Percentiles rank a stretch among this genome's conserved stretches.
Evolutionary conservation across 495 filamentous ascomycete species (phyloP).

Genomic region (Podospora anserina): DNA sequence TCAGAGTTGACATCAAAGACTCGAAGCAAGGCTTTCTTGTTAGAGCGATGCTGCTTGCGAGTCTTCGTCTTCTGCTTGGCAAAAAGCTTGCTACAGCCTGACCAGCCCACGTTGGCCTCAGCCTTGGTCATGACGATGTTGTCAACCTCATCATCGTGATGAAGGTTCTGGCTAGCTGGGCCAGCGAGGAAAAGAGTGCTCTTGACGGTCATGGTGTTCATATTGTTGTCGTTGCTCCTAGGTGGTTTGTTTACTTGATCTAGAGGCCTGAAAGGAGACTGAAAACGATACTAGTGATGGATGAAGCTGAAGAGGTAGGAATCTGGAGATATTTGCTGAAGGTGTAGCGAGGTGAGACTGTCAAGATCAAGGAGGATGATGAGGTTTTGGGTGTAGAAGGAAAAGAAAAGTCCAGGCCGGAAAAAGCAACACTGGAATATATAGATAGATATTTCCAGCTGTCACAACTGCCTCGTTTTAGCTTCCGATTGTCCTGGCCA

Average conservation of each 20-base stretch:
- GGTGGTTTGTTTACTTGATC: neutral
- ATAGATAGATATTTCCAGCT: neutral
- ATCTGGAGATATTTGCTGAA: neutral
- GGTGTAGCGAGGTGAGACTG: neutral
- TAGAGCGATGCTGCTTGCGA: neutral
- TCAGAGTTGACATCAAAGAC: neutral
- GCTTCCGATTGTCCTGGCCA: neutral
- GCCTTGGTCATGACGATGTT: neutral
- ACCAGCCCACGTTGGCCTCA: neutral
- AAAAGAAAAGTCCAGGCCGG: neutral
- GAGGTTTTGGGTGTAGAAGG: neutral
- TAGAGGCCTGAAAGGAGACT: neutral
- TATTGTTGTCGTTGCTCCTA: neutral
- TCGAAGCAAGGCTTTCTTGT: neutral
- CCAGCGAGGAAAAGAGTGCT: neutral
- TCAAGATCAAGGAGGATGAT: neutral
- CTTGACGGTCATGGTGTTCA: neutral
- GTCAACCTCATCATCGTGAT: slow-evolving; percentile 1
- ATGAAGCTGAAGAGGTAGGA: neutral
- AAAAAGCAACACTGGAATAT: neutral
- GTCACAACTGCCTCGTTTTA: neutral
- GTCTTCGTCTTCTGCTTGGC: neutral
- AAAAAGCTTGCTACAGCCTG: neutral
- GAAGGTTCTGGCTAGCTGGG: neutral
- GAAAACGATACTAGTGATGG: neutral